These are phyloP conservation scores for Sanghuangporus baumii DNA, from an alignment of 1,284 basidiomycete species.

Conservation along the genomic window DNA sequence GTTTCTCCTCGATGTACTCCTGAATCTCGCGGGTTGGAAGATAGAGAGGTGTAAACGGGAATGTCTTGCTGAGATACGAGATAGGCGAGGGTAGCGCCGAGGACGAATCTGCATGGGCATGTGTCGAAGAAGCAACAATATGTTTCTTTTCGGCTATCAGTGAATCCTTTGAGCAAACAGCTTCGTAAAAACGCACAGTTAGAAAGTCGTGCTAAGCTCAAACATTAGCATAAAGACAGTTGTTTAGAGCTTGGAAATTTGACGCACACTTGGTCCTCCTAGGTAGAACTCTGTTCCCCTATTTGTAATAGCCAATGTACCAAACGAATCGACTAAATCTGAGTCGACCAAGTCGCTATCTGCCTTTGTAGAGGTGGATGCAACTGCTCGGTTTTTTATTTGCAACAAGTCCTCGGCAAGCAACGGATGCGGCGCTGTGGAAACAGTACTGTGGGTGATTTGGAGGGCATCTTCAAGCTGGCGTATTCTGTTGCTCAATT, in stretches of 20 bases:
- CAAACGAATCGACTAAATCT: conserved; percentile 10
- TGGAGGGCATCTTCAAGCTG: conserved; percentile 23
- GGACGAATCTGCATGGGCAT: background rate
- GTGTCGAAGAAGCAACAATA: background rate
- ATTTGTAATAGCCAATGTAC: conserved; percentile 10
- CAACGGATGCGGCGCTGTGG: conserved; percentile 23
- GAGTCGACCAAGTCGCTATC: background rate
- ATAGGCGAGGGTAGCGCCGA: background rate
- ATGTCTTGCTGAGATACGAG: conserved; percentile 3
- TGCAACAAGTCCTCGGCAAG: conserved; percentile 24
- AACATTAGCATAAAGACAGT: background rate
- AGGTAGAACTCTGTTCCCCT: conserved; percentile 9
- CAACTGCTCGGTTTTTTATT: conserved; percentile 17
- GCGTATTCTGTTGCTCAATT: conserved; percentile 20
- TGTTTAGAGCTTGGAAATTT: background rate
- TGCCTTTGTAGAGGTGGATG: background rate
- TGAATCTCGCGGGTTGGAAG: conserved; percentile 1
- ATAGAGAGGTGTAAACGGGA: conserved; percentile 4
- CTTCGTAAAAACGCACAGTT: background rate
- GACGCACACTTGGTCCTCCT: conserved; percentile 14
- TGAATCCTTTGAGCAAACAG: background rate
- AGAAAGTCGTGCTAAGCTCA: background rate
- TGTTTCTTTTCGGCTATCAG: background rate
- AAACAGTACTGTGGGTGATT: conserved; percentile 15
- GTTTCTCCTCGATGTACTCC: conserved; percentile 9